These are phyloP conservation scores for Pittosporum tobira DNA, from an alignment of 129 eudicot genomes.

Conservation along the genomic window DNA sequence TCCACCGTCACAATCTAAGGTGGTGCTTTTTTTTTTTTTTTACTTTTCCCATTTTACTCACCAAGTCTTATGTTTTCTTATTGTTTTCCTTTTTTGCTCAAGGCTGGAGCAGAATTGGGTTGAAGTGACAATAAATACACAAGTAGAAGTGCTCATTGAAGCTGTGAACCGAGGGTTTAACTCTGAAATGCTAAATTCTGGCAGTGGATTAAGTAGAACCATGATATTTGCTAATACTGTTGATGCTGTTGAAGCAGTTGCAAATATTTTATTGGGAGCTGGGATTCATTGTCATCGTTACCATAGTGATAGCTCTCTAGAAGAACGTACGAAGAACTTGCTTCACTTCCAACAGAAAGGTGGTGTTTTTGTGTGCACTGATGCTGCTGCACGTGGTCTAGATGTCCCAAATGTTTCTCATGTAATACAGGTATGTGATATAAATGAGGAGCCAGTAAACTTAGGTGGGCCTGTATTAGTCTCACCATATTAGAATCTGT, in stretches of 20 bases:
- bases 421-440: constrained; percentile 65
- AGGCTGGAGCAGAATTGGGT: constrained; percentile 92
- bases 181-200: constrained; percentile 9
- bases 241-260: constrained; percentile 88
- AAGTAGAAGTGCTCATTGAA: constrained; percentile 71
- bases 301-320: constrained; percentile 67
- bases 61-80: background rate
- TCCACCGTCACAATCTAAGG: constrained; percentile 91
- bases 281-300: constrained; percentile 63
- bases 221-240: constrained; percentile 98
- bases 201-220: constrained; percentile 37
- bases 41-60: background rate
- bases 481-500: background rate
- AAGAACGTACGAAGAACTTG: constrained; percentile 64
- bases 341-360: constrained; percentile 64
- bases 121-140: constrained; percentile 74
- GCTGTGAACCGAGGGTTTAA: constrained; percentile 44
- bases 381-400: constrained; percentile 96
- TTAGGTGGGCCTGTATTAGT: too few relatives aligned
- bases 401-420: constrained; percentile 88
- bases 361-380: constrained; percentile 92
- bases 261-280: constrained; percentile 50
- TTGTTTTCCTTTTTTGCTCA: background rate
- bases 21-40: constrained; percentile 10
- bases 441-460: background rate